phyloP scores from a whole-genome alignment of 1,139 yeast genomes.

The Wickerhamiella infanticola region DNA sequence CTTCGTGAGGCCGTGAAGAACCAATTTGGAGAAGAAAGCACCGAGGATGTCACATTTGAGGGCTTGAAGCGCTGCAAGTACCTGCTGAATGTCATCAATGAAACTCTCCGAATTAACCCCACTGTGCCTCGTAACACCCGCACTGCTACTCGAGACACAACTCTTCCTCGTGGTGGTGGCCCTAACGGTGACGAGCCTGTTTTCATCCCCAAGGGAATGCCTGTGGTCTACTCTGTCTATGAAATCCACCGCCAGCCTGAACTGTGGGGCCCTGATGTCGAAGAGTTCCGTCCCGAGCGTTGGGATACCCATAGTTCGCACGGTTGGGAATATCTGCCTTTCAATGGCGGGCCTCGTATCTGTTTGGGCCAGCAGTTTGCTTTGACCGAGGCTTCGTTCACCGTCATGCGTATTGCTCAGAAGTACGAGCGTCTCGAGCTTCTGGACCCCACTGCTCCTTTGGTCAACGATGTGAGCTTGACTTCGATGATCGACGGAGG shows the following conservation, averaged over 20 bases:
- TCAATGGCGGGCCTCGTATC: conserved; percentile 43
- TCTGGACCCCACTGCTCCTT: conserved; percentile 1
- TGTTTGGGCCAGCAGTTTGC: conserved; percentile 46
- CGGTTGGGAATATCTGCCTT: conserved; percentile 23
- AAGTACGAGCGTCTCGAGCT: conserved; percentile 2
- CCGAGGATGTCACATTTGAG: conserved; percentile 26
- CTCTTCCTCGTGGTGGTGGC: conserved; percentile 37
- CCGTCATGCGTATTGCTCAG: conserved; percentile 1
- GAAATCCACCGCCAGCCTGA: conserved; percentile 31
- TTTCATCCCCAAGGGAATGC: conserved; percentile 33
- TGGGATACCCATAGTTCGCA: conserved; percentile 26
- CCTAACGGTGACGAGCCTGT: conserved; percentile 29
- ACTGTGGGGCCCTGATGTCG: conserved; percentile 35
- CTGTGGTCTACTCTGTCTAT: conserved; percentile 31
- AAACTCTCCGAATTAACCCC: conserved; percentile 15
- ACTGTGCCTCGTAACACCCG: conserved; percentile 18
- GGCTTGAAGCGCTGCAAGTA: conserved; percentile 29
- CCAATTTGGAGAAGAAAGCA: conserved; percentile 10
- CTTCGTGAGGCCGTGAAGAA: conserved; percentile 27
- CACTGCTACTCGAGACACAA: conserved; percentile 21
- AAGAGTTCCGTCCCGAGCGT: conserved; percentile 36
- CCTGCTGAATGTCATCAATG: conserved; percentile 16
- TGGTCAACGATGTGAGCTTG: conserved; percentile 13
- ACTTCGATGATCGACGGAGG: conserved; percentile 17
- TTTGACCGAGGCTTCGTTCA: conserved; percentile 36